Evolutionary conservation across 352 stramenopile genomes (phyloP).

Genomic region (Lagenidium sp.): DNA sequence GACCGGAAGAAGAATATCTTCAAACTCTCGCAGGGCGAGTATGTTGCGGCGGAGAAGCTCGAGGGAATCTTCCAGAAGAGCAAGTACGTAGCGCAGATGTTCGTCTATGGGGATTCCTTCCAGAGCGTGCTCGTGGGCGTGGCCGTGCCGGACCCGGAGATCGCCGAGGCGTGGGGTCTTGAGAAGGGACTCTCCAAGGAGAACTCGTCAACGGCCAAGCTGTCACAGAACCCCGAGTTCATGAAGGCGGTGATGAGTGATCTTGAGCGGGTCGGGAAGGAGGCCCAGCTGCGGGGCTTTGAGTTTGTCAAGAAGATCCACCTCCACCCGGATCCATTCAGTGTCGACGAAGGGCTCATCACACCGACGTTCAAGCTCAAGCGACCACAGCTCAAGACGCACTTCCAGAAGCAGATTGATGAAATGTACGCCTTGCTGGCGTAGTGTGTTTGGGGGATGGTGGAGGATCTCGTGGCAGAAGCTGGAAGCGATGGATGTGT

Average conservation of each 20-base stretch:
- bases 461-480: neutral
- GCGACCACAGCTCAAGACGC: slow-evolving; percentile 50
- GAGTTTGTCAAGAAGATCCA: slow-evolving; percentile 88
- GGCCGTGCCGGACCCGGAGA: slow-evolving; percentile 79
- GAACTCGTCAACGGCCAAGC: slow-evolving; percentile 14
- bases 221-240: slow-evolving; percentile 24
- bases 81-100: slow-evolving; percentile 91
- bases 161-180: slow-evolving; percentile 41
- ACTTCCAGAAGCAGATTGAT: slow-evolving; percentile 38
- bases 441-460: slow-evolving; percentile 1
- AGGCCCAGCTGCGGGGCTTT: slow-evolving; percentile 82
- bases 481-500: neutral
- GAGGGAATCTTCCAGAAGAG: slow-evolving; percentile 92
- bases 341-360: slow-evolving; percentile 85
- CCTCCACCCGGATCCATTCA: slow-evolving; percentile 84
- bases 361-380: slow-evolving; percentile 97
- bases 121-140: slow-evolving; percentile 93
- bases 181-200: slow-evolving; percentile 35
- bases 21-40: slow-evolving; percentile 94
- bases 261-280: slow-evolving; percentile 30
- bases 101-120: slow-evolving; percentile 95
- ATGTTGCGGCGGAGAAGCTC: slow-evolving; percentile 96
- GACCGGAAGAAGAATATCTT: slow-evolving; percentile 94
- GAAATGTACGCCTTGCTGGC: slow-evolving; percentile 34
- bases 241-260: slow-evolving; percentile 20